These are phyloP conservation scores for Silene noctiflora DNA, from an alignment of 179 eudicot species.

Conservation along the genomic window DNA sequence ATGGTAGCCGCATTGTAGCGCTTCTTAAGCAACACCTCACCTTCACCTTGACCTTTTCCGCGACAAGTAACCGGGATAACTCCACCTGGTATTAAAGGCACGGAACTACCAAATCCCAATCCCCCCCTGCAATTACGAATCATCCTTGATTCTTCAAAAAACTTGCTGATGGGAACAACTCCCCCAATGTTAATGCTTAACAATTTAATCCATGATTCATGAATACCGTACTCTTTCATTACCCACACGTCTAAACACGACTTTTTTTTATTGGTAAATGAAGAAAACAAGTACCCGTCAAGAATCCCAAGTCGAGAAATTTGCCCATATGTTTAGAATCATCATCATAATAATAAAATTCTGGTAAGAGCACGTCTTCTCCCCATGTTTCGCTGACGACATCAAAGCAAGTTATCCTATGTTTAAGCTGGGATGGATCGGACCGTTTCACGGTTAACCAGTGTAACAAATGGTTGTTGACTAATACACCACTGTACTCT, in stretches of 20 bases:
- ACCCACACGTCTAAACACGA: conserved; percentile 2
- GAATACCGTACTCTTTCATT: conserved; percentile 11
- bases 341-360: neutral
- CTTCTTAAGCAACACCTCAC: neutral
- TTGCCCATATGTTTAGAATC: neutral
- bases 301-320: neutral
- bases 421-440: neutral
- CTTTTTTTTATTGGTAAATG: neutral
- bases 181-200: neutral
- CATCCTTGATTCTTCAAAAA: neutral
- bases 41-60: neutral
- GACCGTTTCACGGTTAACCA: neutral
- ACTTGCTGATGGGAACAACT: neutral
- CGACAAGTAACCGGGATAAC: neutral
- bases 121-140: neutral
- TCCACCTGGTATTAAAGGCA: neutral
- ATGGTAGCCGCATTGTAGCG: neutral
- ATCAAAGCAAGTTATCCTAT: conserved; percentile 3
- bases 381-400: neutral
- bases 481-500: neutral
- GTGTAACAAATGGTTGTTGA: conserved; percentile 11
- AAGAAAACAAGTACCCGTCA: conserved; percentile 6
- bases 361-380: neutral
- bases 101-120: neutral
- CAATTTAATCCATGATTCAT: conserved; percentile 10